Evolutionary conservation across 2,329 filamentous ascomycete genomes (phyloP), one percentile per base, ranked within the genome.

Genomic region (Sarocladium oryzae): DNA sequence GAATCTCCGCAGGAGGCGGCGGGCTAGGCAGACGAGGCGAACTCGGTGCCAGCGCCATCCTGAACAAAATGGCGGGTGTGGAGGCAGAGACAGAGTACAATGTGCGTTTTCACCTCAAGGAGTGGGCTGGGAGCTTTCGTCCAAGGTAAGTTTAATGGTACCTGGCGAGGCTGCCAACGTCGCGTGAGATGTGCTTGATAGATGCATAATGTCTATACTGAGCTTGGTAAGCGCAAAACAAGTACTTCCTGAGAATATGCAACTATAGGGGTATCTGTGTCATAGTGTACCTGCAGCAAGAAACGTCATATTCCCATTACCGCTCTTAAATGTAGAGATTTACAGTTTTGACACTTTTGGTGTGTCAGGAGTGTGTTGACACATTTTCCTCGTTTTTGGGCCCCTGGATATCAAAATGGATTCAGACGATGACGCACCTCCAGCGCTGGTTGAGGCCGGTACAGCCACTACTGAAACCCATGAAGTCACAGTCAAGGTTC

Each of bases 11-110:
- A 53, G 95, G 85, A 30, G 93, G 93, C 53, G 93, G 93, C 54
- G 93, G 93, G 69, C 90, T 96, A 54, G 93, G 93, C 49, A 99
- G 83, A 65, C 93, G 87, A 56, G 93, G 92, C 45, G 91, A 96
- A 69, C 82, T 92, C 56, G 88, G 85, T 59, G 79, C 71, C 56
- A 82, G 67, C 57, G 79, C 74, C 78, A 82, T 81, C 57, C 57
- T 68, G 56, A 56, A 11, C 4, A 16, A n/a, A 7, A 6, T 40
- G 16, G 23, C 9, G 16, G 37, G 4, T 23, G 9, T 6, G 8
- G 23, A 20, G 8, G 18, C 23, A 40, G 33, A 7, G 7, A n/a
- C 11, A 13, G 28, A 30, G 13, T 30, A 7, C 28, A 30, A 30
- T 30, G 28, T 13, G 13, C 7, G 7, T 30, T 30, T 30, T 30